Percentiles rank a stretch among this genome's conserved stretches.
Evolutionary conservation across 1,284 basidiomycete genomes (phyloP).

Genomic region (Termitomyces sp.): DNA sequence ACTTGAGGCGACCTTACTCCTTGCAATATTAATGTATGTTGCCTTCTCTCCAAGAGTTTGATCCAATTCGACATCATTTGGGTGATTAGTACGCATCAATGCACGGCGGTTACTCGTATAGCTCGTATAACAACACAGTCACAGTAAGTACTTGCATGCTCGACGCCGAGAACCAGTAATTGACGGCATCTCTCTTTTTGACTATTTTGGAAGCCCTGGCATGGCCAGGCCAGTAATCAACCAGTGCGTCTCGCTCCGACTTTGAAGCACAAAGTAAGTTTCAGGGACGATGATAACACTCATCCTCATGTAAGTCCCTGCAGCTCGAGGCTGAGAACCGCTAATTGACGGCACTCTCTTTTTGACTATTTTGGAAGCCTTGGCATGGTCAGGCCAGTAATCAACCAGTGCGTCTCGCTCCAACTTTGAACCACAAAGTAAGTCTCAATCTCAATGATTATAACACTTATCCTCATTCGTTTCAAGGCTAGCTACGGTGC

Average conservation of each 20-base stretch:
- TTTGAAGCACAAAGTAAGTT: slow-evolving; percentile 2
- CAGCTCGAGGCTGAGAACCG: too few relatives aligned
- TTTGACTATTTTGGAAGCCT: background rate
- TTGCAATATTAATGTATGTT: background rate
- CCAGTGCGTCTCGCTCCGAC: background rate
- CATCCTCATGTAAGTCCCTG: too few relatives aligned
- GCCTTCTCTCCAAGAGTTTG: background rate
- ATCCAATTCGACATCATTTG: background rate
- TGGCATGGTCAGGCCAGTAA: background rate
- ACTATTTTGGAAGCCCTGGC: background rate
- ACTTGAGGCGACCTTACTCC: background rate
- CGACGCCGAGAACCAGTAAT: background rate
- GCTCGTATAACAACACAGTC: background rate
- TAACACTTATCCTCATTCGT: background rate
- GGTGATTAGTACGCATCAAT: background rate
- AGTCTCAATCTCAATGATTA: background rate
- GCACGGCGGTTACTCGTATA: slow-evolving; percentile 1
- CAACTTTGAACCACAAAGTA: slow-evolving; percentile 2
- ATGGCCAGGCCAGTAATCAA: background rate
- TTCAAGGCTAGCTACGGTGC: background rate
- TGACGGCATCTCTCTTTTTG: background rate
- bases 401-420: background rate
- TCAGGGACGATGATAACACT: background rate
- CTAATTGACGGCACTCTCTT: background rate
- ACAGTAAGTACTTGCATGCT: background rate